These are phyloP conservation scores for Paraleonurus japonicus DNA, from an alignment of 257 asterid species.

Conservation along the genomic window DNA sequence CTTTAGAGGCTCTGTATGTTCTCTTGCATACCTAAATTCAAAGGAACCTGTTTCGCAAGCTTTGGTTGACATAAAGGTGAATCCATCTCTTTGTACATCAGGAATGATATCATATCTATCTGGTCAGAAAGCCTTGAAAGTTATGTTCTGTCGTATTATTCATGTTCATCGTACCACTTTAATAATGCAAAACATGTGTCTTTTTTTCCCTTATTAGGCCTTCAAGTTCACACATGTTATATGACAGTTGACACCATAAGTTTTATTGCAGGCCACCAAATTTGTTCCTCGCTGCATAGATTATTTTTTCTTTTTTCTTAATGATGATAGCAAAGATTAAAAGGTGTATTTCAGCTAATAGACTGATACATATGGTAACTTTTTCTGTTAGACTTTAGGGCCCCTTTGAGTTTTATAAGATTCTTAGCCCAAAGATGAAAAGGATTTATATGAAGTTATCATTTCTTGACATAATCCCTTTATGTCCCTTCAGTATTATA, in stretches of 20 bases:
- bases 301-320: not conserved
- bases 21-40: conserved; percentile 66
- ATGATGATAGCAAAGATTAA: conserved; percentile 1
- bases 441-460: conserved; percentile 16
- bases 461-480: conserved; percentile 9
- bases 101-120: not conserved
- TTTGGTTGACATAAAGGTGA: conserved; percentile 86
- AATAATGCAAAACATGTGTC: not conserved
- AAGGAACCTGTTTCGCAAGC: conserved; percentile 84
- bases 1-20: conserved; percentile 67
- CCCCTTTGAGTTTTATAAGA: not conserved
- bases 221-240: not conserved
- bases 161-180: conserved; percentile 12
- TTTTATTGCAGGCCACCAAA: not conserved
- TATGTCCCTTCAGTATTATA: conserved; percentile 18
- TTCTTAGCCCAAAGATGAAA: conserved; percentile 12
- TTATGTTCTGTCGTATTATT: not conserved
- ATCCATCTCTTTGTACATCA: conserved; percentile 18
- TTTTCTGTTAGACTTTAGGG: conserved; percentile 4
- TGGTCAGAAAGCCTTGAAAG: conserved; percentile 4
- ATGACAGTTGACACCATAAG: not conserved
- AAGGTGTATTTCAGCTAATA: conserved; percentile 16
- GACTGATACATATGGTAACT: not conserved
- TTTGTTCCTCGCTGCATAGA: not conserved
- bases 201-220: not conserved